These are phyloP conservation scores for Cudoniella acicularis DNA, from an alignment of 495 filamentous ascomycete species.

Conservation along the genomic window DNA sequence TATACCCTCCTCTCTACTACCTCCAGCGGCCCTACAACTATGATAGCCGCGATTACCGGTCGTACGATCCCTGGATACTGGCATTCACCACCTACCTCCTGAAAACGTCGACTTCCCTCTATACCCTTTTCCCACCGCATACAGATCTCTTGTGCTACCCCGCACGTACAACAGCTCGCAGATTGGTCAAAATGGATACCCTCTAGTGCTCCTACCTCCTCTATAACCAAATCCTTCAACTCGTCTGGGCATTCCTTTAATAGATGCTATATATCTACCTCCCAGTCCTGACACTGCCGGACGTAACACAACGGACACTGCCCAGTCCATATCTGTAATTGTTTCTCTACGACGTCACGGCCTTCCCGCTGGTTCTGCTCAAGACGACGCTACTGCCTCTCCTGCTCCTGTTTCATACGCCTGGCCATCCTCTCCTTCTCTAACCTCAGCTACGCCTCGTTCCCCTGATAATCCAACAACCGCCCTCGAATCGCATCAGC, in stretches of 20 bases:
- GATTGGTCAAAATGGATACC: background rate
- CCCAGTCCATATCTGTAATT: background rate
- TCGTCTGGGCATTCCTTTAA: background rate
- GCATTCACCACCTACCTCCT: background rate
- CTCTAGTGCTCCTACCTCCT: background rate
- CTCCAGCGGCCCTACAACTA: background rate
- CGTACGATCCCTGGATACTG: background rate
- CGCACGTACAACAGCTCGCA: background rate
- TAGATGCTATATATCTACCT: background rate
- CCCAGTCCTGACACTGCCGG: background rate
- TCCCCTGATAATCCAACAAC: too few species aligned
- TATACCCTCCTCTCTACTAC: background rate
- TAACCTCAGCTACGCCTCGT: too few species aligned
- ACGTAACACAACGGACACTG: background rate
- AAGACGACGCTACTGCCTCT: too few species aligned
- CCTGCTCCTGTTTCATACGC: too few species aligned
- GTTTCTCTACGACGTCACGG: background rate
- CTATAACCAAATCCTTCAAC: background rate
- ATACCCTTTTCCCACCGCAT: background rate
- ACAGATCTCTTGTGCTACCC: background rate
- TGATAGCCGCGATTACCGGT: background rate
- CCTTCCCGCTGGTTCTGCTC: background rate
- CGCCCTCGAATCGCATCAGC: too few species aligned
- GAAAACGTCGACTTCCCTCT: background rate
- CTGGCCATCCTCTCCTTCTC: too few species aligned